Conservation (phyloP, 441 rosid species). For the Gossypium aridum region DNA sequence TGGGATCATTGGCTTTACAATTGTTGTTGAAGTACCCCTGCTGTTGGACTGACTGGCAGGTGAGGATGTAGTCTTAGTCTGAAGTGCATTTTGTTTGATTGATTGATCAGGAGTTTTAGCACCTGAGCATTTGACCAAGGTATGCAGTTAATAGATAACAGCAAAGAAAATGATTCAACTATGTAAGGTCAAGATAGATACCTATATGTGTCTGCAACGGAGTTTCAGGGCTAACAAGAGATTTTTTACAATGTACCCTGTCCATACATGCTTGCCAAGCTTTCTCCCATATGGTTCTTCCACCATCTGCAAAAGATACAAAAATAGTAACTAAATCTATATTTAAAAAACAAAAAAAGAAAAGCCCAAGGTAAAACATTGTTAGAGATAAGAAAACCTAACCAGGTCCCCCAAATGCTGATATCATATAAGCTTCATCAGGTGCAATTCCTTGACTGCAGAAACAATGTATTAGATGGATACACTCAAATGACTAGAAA, state of each 20-base stretch:
- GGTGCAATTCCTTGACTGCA: slow-evolving; percentile 89
- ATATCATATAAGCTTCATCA: slow-evolving; percentile 93
- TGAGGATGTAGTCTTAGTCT: slow-evolving; percentile 45
- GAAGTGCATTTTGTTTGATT: slow-evolving; percentile 39
- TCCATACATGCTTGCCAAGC: slow-evolving; percentile 68
- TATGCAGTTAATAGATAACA: slow-evolving; percentile 4
- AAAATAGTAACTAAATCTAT: slow-evolving; percentile 16
- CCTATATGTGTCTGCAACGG: slow-evolving; percentile 71
- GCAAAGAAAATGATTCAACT: neutral
- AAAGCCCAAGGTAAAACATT: slow-evolving; percentile 1
- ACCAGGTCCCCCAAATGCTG: slow-evolving; percentile 98
- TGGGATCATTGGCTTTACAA: slow-evolving; percentile 54
- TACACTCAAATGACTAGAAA: neutral
- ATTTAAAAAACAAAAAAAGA: neutral
- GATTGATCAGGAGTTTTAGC: slow-evolving; percentile 47
- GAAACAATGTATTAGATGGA: slow-evolving; percentile 17
- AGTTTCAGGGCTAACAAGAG: slow-evolving; percentile 50
- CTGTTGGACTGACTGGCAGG: slow-evolving; percentile 46
- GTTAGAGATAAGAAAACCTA: slow-evolving; percentile 18
- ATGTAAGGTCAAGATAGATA: slow-evolving; percentile 19
- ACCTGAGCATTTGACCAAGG: slow-evolving; percentile 27
- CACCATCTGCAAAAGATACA: slow-evolving; percentile 56
- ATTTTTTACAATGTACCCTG: slow-evolving; percentile 54
- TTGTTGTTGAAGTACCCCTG: slow-evolving; percentile 45
- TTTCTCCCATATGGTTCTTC: slow-evolving; percentile 81